A percentile compares a stretch with the other conserved stretches of the same genome.
Conservation (phyloP, 805 yeast genomes). For the Candida xyloterini region DNA sequence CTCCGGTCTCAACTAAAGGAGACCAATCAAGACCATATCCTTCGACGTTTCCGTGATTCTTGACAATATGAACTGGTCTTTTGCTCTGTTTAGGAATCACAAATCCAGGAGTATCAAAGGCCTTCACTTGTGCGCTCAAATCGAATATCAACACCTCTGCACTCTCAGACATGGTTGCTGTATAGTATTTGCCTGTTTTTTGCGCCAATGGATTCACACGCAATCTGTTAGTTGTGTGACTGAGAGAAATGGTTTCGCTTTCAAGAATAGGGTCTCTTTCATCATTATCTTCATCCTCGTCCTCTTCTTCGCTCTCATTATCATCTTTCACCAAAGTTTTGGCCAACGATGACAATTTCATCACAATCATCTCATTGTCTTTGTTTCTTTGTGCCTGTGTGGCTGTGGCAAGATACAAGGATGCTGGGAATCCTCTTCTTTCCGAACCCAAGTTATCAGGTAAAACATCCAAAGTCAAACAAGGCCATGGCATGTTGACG, state of each 20-base stretch:
- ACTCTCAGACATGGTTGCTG: constrained; percentile 85
- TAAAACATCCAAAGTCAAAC: constrained; percentile 83
- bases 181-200: constrained; percentile 72
- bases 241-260: constrained; percentile 72
- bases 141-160: constrained; percentile 91
- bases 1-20: constrained; percentile 75
- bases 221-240: constrained; percentile 83
- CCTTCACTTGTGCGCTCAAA: constrained; percentile 70
- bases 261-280: constrained; percentile 81
- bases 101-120: constrained; percentile 87
- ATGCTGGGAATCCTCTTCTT: constrained; percentile 86
- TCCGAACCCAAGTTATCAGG: constrained; percentile 87
- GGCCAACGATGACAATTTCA: constrained; percentile 76
- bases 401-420: constrained; percentile 82
- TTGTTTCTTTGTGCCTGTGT: constrained; percentile 86
- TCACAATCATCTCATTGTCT: constrained; percentile 83
- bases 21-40: constrained; percentile 98
- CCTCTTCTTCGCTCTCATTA: constrained; percentile 71
- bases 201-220: constrained; percentile 77
- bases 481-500: constrained; percentile 95
- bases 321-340: constrained; percentile 85
- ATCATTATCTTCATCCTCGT: constrained; percentile 70
- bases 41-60: constrained; percentile 89
- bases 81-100: constrained; percentile 72
- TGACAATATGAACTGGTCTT: constrained; percentile 78